Conservation (phyloP, 495 filamentous ascomycete species). For the Chlorociboria aeruginascens region DNA sequence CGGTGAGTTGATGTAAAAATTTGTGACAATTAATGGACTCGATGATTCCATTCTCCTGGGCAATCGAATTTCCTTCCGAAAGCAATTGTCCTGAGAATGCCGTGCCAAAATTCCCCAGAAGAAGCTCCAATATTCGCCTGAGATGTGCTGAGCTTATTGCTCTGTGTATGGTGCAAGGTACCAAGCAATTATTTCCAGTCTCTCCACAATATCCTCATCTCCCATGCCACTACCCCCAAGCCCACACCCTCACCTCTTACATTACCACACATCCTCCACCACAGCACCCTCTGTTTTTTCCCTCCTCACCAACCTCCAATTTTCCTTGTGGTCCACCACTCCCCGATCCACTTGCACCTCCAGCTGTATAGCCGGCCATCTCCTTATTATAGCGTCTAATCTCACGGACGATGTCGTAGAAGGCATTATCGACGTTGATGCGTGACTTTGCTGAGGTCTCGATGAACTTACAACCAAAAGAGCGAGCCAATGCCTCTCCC, state of each 20-base stretch:
- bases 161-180: no score
- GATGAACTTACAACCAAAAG: conserved; percentile 95
- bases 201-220: no score
- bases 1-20: no score
- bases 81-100: no score
- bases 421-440: conserved; percentile 96
- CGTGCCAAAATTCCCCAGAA: no score
- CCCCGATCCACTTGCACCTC: conserved; percentile 46
- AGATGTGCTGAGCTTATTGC: no score
- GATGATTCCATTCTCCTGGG: no score
- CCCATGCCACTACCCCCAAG: neutral
- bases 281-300: conserved; percentile 70
- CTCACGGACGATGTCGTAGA: conserved; percentile 94
- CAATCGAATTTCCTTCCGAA: no score
- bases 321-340: conserved; percentile 52
- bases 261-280: conserved; percentile 69
- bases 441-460: conserved; percentile 97
- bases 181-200: neutral
- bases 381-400: conserved; percentile 97
- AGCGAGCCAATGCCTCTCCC: conserved; percentile 72
- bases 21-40: no score
- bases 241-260: conserved; percentile 41
- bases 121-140: no score
- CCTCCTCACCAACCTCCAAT: conserved; percentile 66
- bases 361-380: conserved; percentile 73